Evolutionary conservation across 176 grass and related monocot species (phyloP).

Genomic region (Otatea glauca): DNA sequence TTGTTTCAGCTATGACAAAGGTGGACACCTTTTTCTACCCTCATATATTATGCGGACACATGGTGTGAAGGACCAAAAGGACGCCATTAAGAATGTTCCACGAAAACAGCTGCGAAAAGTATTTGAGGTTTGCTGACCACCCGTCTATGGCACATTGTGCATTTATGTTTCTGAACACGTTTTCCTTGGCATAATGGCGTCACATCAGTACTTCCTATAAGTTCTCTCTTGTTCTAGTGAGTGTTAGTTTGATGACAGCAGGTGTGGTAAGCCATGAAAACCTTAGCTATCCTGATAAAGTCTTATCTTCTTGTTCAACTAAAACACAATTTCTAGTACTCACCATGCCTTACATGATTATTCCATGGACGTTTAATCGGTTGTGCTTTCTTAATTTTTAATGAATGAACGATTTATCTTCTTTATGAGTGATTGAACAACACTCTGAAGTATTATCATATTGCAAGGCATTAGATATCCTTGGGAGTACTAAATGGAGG

Average conservation of each 20-base stretch:
- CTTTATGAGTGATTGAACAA: constrained; percentile 3
- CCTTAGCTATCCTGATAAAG: background rate
- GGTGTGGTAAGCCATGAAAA: constrained; percentile 9
- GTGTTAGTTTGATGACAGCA: background rate
- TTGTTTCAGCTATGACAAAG: constrained; percentile 78
- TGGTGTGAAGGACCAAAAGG: constrained; percentile 87
- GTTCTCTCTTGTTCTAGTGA: constrained; percentile 13
- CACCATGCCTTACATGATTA: constrained; percentile 26
- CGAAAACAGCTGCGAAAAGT: constrained; percentile 84
- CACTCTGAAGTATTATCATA: constrained; percentile 37
- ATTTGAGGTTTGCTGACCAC: constrained; percentile 64
- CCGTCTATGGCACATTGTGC: constrained; percentile 22
- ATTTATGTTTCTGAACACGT: constrained; percentile 32
- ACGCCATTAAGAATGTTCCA: constrained; percentile 75
- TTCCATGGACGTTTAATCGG: constrained; percentile 19
- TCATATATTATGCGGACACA: constrained; percentile 95
- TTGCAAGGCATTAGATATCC: constrained; percentile 81
- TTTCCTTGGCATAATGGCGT: background rate
- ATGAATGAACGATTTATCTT: constrained; percentile 7
- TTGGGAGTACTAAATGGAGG: constrained; percentile 97
- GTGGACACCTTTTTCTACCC: constrained; percentile 84
- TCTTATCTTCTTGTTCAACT: background rate
- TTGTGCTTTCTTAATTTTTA: constrained; percentile 32
- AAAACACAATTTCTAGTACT: background rate
- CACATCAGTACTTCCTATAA: constrained; percentile 9